Conservation (phyloP, 495 filamentous ascomycete genomes). For the Aspergillus cristatus region DNA sequence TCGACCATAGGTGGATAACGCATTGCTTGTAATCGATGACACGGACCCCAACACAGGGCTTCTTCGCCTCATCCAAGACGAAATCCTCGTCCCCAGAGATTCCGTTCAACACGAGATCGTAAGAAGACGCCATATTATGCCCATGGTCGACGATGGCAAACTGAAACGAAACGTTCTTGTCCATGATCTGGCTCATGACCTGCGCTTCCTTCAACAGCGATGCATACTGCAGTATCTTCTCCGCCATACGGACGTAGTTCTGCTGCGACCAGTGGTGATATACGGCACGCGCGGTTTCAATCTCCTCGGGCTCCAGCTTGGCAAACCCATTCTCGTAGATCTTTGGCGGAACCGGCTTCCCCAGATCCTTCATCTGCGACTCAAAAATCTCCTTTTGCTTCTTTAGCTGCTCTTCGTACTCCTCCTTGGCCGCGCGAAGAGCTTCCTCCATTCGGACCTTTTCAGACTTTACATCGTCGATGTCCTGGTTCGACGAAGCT, state of each 20-base stretch:
- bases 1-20: conserved; percentile 88
- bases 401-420: conserved; percentile 75
- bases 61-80: conserved; percentile 68
- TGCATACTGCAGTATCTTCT: conserved; percentile 80
- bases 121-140: conserved; percentile 82
- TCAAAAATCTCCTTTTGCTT: conserved; percentile 72
- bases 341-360: conserved; percentile 40
- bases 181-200: conserved; percentile 94
- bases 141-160: conserved; percentile 86
- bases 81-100: conserved; percentile 84
- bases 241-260: conserved; percentile 91
- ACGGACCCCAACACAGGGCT: conserved; percentile 85
- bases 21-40: conserved; percentile 85
- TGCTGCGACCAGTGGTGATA: conserved; percentile 72
- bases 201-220: conserved; percentile 89
- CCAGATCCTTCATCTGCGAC: conserved; percentile 51
- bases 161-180: conserved; percentile 90
- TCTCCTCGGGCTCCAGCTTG: conserved; percentile 61
- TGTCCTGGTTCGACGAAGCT: conserved; percentile 61
- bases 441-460: conserved; percentile 82
- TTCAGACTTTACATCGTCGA: conserved; percentile 76
- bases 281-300: conserved; percentile 54
- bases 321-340: conserved; percentile 41
- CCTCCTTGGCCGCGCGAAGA: conserved; percentile 65
- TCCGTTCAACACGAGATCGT: conserved; percentile 90